phyloP scores from a whole-genome alignment of 257 asterid species.

The Lavandula angustifolia region DNA sequence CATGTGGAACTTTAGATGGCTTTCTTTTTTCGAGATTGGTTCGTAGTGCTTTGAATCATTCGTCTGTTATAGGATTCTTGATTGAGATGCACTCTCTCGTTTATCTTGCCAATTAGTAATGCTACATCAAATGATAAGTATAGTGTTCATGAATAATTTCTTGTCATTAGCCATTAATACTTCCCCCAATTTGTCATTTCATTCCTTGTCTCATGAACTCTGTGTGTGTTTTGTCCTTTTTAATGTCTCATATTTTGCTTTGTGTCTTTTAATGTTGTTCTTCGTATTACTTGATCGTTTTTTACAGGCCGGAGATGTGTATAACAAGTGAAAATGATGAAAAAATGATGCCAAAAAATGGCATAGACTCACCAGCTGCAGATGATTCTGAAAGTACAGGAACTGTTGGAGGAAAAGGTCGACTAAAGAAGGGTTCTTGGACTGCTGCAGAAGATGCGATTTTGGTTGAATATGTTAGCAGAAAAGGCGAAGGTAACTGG shows the following conservation, averaged over 20 bases:
- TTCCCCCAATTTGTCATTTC: background rate
- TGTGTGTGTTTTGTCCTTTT: too few relatives aligned
- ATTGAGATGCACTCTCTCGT: background rate
- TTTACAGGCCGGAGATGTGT: conserved; percentile 38
- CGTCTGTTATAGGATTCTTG: conserved; percentile 5
- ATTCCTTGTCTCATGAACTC: background rate
- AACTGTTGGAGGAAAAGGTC: conserved; percentile 41
- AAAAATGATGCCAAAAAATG: conserved; percentile 40
- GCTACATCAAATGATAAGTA: too few relatives aligned
- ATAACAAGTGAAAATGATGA: conserved; percentile 58
- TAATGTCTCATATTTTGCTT: too few relatives aligned
- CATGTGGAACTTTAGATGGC: too few relatives aligned
- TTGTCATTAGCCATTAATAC: too few relatives aligned
- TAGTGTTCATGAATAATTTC: too few relatives aligned
- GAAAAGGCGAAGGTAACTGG: conserved; percentile 83
- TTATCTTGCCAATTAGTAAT: conserved; percentile 17
- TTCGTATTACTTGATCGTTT: conserved; percentile 2
- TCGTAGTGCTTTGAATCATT: background rate
- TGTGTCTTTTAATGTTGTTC: background rate
- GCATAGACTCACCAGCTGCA: background rate
- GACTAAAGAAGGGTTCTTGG: conserved; percentile 90
- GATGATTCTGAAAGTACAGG: conserved; percentile 59
- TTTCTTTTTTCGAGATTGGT: too few relatives aligned
- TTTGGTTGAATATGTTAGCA: conserved; percentile 58
- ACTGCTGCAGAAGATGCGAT: conserved; percentile 74